A percentile compares a stretch with the other conserved stretches of the same genome.
Evolutionary conservation across 1,284 basidiomycete species (phyloP).

Genomic region (Ceratobasidium sp.): DNA sequence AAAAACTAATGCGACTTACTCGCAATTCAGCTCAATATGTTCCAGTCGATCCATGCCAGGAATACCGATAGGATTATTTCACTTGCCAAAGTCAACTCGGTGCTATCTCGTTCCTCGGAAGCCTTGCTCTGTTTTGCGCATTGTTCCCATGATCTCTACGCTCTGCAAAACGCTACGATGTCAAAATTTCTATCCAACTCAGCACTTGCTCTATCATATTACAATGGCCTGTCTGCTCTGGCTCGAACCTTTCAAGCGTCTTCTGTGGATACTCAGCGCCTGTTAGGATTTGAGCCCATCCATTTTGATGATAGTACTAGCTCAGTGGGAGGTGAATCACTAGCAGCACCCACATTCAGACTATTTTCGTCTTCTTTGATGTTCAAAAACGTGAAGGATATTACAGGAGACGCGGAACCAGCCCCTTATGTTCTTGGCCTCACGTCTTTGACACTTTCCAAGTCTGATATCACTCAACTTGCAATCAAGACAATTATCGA

Average conservation of each 20-base stretch:
- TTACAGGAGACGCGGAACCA: not conserved
- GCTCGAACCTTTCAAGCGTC: not conserved
- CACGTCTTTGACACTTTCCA: not conserved
- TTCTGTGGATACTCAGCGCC: not conserved
- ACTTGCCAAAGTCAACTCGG: not conserved
- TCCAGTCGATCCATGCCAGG: not conserved
- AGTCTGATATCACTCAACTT: constrained; percentile 12
- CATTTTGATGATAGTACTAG: not conserved
- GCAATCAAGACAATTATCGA: not conserved
- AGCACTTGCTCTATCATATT: not conserved
- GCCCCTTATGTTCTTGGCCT: not conserved
- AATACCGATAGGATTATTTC: not conserved
- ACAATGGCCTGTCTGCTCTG: not conserved
- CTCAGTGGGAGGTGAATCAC: not conserved
- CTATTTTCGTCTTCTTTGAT: constrained; percentile 15
- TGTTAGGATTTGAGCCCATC: constrained; percentile 17
- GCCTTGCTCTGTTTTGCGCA: constrained; percentile 31
- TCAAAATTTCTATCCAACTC: not conserved
- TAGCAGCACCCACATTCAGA: not conserved
- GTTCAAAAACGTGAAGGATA: not conserved
- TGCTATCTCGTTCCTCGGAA: not conserved
- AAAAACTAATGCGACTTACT: not conserved
- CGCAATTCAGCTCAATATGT: not conserved
- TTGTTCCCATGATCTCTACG: not conserved
- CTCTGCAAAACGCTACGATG: not conserved